Conservation (phyloP, 371 early-diverging fungal genomes). For the Apophysomyces variabilis region DNA sequence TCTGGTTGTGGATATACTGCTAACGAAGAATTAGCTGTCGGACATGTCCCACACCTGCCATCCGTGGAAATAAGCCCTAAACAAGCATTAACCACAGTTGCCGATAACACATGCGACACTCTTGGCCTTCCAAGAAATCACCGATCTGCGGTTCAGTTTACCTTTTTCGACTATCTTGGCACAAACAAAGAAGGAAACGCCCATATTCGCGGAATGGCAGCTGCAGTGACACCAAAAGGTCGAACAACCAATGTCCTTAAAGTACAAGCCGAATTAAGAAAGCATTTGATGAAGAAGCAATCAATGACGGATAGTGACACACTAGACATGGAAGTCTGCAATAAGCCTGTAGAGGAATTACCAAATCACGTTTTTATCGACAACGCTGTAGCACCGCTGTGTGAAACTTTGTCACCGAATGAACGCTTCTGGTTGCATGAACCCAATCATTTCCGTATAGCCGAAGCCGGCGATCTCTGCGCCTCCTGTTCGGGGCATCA, state of each 20-base stretch:
- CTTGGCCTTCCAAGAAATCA: slow-evolving; percentile 11
- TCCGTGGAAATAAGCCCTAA: not conserved
- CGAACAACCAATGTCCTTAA: slow-evolving; percentile 38
- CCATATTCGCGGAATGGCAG: slow-evolving; percentile 20
- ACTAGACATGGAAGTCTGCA: slow-evolving; percentile 20
- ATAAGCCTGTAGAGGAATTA: not conserved
- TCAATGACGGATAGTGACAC: slow-evolving; percentile 20
- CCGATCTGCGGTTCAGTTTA: slow-evolving; percentile 3
- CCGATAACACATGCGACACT: not conserved
- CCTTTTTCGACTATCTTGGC: slow-evolving; percentile 7
- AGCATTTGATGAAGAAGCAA: slow-evolving; percentile 25
- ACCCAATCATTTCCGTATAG: slow-evolving; percentile 59
- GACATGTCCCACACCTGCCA: slow-evolving; percentile 20
- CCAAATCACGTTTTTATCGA: slow-evolving; percentile 37
- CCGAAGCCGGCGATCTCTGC: slow-evolving; percentile 70
- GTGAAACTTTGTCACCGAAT: not conserved
- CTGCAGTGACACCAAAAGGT: slow-evolving; percentile 25
- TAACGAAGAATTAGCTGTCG: slow-evolving; percentile 75
- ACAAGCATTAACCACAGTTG: not conserved
- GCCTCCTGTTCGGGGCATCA: slow-evolving; percentile 52
- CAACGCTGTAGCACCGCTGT: slow-evolving; percentile 21
- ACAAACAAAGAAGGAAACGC: slow-evolving; percentile 14
- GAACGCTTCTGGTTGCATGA: slow-evolving; percentile 20
- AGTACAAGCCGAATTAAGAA: slow-evolving; percentile 31
- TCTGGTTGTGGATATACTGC: slow-evolving; percentile 76